These are phyloP conservation scores for Zygnema cylindricum DNA, from an alignment of 139 green algal species.

Conservation along the genomic window DNA sequence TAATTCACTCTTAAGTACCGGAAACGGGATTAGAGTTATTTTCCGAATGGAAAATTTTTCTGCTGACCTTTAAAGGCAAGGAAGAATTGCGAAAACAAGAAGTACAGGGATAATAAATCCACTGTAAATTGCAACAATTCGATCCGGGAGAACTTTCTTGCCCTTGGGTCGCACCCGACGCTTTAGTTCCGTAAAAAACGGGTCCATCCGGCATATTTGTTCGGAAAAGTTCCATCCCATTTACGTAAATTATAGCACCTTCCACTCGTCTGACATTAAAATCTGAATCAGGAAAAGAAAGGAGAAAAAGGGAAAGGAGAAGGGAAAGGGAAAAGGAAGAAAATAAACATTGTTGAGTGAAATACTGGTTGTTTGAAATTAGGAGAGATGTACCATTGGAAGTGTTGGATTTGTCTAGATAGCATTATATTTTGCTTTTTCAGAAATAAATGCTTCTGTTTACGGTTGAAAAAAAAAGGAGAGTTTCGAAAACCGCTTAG, in stretches of 20 bases:
- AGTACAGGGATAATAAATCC: conserved; percentile 16
- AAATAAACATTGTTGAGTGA: no score
- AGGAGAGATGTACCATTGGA: no score
- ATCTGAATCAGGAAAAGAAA: background rate
- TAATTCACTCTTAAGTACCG: no score
- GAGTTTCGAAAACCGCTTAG: no score
- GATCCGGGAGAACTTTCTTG: background rate
- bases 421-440: no score
- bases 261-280: conserved; percentile 33
- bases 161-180: background rate
- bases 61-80: background rate
- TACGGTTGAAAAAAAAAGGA: no score
- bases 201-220: conserved; percentile 29
- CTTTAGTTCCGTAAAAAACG: background rate
- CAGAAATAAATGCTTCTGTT: no score
- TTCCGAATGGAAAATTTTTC: background rate
- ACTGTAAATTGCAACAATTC: conserved; percentile 16
- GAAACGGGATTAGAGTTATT: background rate
- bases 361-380: no score
- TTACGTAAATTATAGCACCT: conserved; percentile 42
- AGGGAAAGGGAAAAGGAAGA: background rate
- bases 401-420: no score
- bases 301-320: no score
- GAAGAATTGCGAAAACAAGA: background rate
- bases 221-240: conserved; percentile 31